phyloP scores from a whole-genome alignment of 805 yeast species.

The Metschnikowia proteae region DNA sequence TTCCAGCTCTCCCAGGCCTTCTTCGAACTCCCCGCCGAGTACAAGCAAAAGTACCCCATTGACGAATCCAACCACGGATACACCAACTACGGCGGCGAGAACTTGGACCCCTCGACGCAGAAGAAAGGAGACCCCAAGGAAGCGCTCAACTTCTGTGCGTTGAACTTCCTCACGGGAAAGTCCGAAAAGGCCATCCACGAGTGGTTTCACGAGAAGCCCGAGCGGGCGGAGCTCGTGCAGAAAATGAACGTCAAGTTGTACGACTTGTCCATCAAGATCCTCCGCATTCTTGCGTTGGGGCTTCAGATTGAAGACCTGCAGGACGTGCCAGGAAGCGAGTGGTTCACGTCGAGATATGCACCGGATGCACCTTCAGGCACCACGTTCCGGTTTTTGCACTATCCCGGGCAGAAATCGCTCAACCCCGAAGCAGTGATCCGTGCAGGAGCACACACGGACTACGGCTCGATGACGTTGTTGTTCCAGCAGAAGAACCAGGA shows the following conservation, averaged over 20 bases:
- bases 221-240: constrained; percentile 41
- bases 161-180: constrained; percentile 48
- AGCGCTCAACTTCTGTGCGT: constrained; percentile 62
- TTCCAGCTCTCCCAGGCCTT: constrained; percentile 49
- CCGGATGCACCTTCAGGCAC: constrained; percentile 54
- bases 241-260: constrained; percentile 42
- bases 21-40: constrained; percentile 48
- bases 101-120: constrained; percentile 35
- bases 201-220: constrained; percentile 40
- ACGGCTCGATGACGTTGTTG: constrained; percentile 69
- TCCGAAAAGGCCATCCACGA: constrained; percentile 45
- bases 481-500: constrained; percentile 70
- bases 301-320: constrained; percentile 51
- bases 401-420: constrained; percentile 55
- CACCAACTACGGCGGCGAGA: constrained; percentile 53
- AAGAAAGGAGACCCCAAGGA: constrained; percentile 59
- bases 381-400: constrained; percentile 65
- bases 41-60: constrained; percentile 49
- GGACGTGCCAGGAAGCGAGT: constrained; percentile 39
- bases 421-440: constrained; percentile 55
- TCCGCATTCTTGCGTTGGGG: constrained; percentile 58
- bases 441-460: constrained; percentile 88
- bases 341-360: constrained; percentile 62
- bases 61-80: constrained; percentile 59
- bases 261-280: constrained; percentile 44